These are phyloP conservation scores for Solanum hybrid DNA, from an alignment of 305 asterid genomes.

Conservation along the genomic window DNA sequence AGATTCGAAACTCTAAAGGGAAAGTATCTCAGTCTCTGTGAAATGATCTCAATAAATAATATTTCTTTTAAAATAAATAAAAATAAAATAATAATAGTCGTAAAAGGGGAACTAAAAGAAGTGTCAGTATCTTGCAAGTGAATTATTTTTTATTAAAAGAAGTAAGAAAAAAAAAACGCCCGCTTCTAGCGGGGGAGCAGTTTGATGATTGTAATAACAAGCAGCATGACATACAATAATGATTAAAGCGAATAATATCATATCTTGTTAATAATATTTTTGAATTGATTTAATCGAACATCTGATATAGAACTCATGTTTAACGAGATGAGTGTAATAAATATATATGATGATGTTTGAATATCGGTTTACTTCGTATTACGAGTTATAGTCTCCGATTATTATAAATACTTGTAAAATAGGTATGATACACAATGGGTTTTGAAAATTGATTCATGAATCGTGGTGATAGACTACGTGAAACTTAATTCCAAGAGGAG, in stretches of 20 bases:
- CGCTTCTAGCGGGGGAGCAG: conserved; percentile 43
- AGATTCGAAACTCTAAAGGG: neutral
- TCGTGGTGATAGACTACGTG: neutral
- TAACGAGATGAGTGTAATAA: neutral
- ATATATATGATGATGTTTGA: neutral
- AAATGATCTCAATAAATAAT: neutral
- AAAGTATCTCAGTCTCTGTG: neutral
- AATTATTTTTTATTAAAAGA: neutral
- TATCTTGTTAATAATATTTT: neutral
- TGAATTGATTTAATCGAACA: neutral
- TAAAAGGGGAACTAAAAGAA: neutral
- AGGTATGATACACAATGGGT: neutral
- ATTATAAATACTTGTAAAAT: neutral
- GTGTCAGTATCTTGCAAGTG: conserved; percentile 4
- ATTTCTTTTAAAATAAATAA: neutral
- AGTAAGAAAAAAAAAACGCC: conserved; percentile 1
- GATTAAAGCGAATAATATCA: neutral
- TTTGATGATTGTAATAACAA: conserved; percentile 16
- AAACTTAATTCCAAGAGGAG: neutral
- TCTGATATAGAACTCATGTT: neutral
- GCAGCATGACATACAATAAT: neutral
- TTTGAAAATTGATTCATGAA: neutral
- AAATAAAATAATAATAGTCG: neutral
- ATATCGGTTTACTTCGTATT: neutral
- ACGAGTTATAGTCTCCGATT: neutral